These are phyloP conservation scores for Picochlorum sp. DNA, from an alignment of 139 green algal species.

Conservation along the genomic window DNA sequence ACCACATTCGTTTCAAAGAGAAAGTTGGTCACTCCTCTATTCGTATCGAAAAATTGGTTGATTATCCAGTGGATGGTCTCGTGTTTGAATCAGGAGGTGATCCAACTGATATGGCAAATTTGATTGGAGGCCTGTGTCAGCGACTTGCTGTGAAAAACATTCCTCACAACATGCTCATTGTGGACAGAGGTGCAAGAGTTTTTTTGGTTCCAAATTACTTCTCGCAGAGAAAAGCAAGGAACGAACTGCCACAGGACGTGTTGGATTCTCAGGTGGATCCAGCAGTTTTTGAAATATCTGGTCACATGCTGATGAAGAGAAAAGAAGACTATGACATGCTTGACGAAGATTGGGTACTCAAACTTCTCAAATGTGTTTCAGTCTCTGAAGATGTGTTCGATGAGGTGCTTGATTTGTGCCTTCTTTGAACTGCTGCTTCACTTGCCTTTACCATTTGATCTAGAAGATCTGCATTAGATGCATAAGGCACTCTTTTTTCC, in stretches of 20 bases:
- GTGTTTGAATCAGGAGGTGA: conserved; percentile 75
- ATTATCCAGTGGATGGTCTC: conserved; percentile 80
- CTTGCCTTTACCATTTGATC: background rate
- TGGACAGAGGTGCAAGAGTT: conserved; percentile 72
- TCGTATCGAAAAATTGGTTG: conserved; percentile 44
- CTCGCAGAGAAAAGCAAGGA: conserved; percentile 68
- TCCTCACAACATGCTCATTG: conserved; percentile 95
- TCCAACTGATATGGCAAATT: conserved; percentile 47
- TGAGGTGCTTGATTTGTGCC: conserved; percentile 27
- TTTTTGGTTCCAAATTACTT: conserved; percentile 84
- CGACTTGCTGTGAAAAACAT: conserved; percentile 67
- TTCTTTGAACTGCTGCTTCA: background rate
- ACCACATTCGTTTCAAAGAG: conserved; percentile 34
- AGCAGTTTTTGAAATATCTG: conserved; percentile 90
- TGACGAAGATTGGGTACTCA: conserved; percentile 47
- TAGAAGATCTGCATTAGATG: too few species aligned
- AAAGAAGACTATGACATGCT: conserved; percentile 70
- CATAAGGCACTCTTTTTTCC: too few species aligned
- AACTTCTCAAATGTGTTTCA: conserved; percentile 61
- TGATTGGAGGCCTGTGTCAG: conserved; percentile 54
- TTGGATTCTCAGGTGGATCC: conserved; percentile 81
- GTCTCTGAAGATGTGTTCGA: conserved; percentile 44
- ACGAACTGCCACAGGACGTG: conserved; percentile 53
- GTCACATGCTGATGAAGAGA: conserved; percentile 94
- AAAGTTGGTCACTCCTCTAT: conserved; percentile 18